Percentiles rank a stretch among this genome's conserved stretches.
Conservation (phyloP, 805 yeast genomes). For the Kluyveromyces starmeri region DNA sequence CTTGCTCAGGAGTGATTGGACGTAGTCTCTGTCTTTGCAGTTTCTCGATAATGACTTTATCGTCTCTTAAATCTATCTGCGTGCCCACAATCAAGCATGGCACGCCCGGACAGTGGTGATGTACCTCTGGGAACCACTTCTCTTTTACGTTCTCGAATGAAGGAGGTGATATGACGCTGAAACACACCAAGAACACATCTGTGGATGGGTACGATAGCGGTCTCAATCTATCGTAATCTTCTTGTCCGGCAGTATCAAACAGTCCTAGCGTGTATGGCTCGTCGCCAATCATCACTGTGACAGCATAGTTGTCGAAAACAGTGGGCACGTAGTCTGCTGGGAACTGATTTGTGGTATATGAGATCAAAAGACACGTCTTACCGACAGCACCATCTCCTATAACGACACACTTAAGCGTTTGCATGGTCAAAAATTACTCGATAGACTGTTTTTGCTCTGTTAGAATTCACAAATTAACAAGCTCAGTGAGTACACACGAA, state of each 20-base stretch:
- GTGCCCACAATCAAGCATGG: slow-evolving; percentile 97
- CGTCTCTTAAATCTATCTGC: slow-evolving; percentile 90
- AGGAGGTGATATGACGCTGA: slow-evolving; percentile 94
- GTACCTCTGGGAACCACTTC: slow-evolving; percentile 98
- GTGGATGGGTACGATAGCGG: slow-evolving; percentile 96
- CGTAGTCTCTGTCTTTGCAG: slow-evolving; percentile 82
- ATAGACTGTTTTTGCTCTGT: too few relatives aligned
- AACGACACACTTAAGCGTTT: slow-evolving; percentile 83
- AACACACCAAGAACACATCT: slow-evolving; percentile 92
- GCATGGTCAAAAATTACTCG: slow-evolving; percentile 30
- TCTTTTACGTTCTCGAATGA: slow-evolving; percentile 95
- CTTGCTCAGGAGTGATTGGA: slow-evolving; percentile 80
- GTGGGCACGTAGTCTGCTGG: slow-evolving; percentile 98
- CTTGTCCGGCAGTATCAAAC: slow-evolving; percentile 98
- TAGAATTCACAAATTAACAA: too few relatives aligned
- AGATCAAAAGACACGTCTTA: slow-evolving; percentile 89
- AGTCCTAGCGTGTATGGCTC: slow-evolving; percentile 97
- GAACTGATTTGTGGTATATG: slow-evolving; percentile 93
- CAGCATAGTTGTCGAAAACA: slow-evolving; percentile 94
- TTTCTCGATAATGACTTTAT: slow-evolving; percentile 81
- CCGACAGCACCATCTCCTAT: slow-evolving; percentile 99
- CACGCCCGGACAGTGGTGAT: slow-evolving; percentile 96
- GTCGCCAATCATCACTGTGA: slow-evolving; percentile 92
- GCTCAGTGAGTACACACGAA: too few relatives aligned
- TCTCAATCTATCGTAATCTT: slow-evolving; percentile 95